Evolutionary conservation across 2,329 filamentous ascomycete genomes (phyloP).

Genomic region (Akanthomyces dipterigenus): DNA sequence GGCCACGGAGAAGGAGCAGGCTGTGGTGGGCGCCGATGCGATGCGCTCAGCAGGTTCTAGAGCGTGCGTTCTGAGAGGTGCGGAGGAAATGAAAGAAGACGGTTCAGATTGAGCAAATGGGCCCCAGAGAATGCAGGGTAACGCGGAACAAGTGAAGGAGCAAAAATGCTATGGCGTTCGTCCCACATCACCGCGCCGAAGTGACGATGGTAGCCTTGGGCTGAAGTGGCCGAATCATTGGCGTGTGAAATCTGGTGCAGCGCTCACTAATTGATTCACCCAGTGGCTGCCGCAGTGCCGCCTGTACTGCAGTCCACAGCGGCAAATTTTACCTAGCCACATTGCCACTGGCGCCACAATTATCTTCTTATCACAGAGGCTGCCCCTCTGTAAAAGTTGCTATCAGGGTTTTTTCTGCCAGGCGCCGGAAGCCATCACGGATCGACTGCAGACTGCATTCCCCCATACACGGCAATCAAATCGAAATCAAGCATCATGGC

Average conservation of each 20-base stretch:
- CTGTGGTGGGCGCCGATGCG: background rate
- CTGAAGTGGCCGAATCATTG: background rate
- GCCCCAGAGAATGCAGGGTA: background rate
- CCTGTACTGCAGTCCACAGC: background rate
- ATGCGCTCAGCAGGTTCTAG: background rate
- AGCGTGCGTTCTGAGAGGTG: background rate
- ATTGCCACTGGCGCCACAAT: constrained; percentile 7
- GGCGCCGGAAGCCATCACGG: background rate
- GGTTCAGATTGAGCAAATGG: background rate
- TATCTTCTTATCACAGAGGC: constrained; percentile 4
- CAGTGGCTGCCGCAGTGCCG: background rate
- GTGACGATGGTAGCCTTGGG: constrained; percentile 4
- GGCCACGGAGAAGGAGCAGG: background rate
- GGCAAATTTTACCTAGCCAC: background rate
- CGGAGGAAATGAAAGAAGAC: background rate
- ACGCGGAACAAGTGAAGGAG: background rate
- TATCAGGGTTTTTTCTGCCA: constrained; percentile 6
- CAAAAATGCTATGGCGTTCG: background rate
- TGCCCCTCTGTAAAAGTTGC: constrained; percentile 13
- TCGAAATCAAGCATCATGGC: constrained; percentile 58
- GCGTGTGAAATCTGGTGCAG: background rate
- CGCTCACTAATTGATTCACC: constrained; percentile 4
- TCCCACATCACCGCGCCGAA: background rate
- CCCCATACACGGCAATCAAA: background rate
- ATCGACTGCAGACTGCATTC: background rate